Conservation (phyloP, 192 early-diverging fungal species). For the Dimargaris cristalligena region DNA sequence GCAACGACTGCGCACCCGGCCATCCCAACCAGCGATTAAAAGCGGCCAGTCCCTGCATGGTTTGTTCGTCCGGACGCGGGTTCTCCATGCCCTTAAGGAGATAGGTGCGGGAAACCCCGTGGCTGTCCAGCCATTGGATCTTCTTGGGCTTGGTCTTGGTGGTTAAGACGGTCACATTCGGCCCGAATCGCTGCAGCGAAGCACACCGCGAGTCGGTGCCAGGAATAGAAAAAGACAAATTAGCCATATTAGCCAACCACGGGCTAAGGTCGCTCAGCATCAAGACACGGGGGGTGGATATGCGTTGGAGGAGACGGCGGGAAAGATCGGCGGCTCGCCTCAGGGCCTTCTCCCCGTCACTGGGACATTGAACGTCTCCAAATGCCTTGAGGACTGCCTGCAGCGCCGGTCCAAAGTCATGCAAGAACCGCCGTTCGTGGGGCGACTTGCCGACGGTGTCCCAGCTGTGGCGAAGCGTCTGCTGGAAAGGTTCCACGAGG, state of each 20-base stretch:
- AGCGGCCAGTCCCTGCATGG: slow-evolving; percentile 48
- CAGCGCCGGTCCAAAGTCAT: not conserved
- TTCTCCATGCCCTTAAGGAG: slow-evolving; percentile 89
- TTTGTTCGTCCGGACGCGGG: slow-evolving; percentile 78
- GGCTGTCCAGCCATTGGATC: slow-evolving; percentile 15
- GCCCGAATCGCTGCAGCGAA: not conserved
- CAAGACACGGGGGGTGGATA: not conserved
- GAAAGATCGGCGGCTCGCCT: not conserved
- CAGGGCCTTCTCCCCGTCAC: not conserved
- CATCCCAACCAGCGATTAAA: slow-evolving; percentile 16
- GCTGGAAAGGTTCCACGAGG: not conserved
- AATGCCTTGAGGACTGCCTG: not conserved
- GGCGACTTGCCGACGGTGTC: not conserved
- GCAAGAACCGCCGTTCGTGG: not conserved
- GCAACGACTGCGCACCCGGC: not conserved
- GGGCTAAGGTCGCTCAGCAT: not conserved
- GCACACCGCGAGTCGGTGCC: not conserved
- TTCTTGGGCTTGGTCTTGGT: slow-evolving; percentile 2
- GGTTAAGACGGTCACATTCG: not conserved
- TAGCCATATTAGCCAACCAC: not conserved
- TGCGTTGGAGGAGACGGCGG: not conserved
- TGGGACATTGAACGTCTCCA: not conserved
- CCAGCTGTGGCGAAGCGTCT: not conserved
- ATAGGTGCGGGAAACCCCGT: slow-evolving; percentile 45
- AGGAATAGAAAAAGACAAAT: not conserved